phyloP scores from a whole-genome alignment of 2,329 filamentous ascomycete genomes.

The Ophiostoma triangulosporum region DNA sequence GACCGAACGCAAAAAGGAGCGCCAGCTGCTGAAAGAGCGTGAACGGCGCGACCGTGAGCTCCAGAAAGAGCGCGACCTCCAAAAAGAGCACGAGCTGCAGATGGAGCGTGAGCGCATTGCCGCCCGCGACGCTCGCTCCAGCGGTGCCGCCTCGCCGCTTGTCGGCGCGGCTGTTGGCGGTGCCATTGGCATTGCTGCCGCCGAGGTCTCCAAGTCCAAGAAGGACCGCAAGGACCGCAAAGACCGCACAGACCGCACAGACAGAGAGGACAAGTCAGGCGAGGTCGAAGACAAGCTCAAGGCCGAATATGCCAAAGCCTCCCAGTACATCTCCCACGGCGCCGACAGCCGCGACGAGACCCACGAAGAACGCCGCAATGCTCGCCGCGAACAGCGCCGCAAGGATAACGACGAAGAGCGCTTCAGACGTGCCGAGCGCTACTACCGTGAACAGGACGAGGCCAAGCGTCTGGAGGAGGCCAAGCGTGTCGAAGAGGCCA shows the following conservation, averaged over 20 bases:
- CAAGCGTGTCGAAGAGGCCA: neutral
- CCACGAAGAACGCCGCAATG: neutral
- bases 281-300: neutral
- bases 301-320: neutral
- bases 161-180: constrained; percentile 3
- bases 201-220: neutral
- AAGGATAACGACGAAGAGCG: neutral
- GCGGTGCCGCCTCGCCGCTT: neutral
- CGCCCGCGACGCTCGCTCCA: neutral
- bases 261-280: neutral
- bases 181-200: constrained; percentile 11
- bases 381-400: constrained; percentile 4
- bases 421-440: neutral
- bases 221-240: neutral
- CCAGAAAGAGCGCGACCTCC: neutral
- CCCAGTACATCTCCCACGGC: neutral
- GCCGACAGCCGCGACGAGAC: neutral
- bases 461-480: neutral
- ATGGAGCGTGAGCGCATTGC: neutral
- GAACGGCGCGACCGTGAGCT: no score
- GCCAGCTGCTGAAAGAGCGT: no score
- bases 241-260: neutral
- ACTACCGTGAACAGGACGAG: constrained; percentile 1
- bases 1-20: no score
- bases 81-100: neutral